A percentile compares a stretch with the other conserved stretches of the same genome.
phyloP scores from a whole-genome alignment of 176 grass and related monocot species.

The Melocanna baccifera region DNA sequence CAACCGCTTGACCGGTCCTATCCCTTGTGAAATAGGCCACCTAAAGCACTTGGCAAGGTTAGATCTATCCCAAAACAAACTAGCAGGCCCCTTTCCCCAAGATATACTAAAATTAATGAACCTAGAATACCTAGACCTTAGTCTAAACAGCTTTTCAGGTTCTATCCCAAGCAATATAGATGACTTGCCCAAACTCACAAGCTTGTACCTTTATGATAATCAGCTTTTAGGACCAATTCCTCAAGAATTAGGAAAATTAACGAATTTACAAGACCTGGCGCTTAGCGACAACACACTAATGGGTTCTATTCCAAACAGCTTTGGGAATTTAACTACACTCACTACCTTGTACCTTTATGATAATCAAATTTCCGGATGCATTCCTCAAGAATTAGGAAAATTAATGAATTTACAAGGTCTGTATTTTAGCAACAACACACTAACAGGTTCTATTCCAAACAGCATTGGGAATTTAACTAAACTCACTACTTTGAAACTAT shows the following conservation, averaged over 20 bases:
- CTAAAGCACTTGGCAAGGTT: too few species aligned
- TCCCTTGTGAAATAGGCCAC: too few species aligned
- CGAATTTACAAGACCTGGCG: fast-evolving
- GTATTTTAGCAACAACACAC: neutral
- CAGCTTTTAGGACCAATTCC: too few species aligned
- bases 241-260: too few species aligned
- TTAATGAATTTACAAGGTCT: neutral
- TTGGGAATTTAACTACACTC: neutral
- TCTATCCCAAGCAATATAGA: too few species aligned
- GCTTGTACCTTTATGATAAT: too few species aligned
- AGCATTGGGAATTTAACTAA: neutral
- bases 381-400: neutral
- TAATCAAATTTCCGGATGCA: neutral
- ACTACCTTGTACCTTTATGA: fast-evolving
- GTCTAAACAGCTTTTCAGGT: neutral
- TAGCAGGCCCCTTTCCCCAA: neutral
- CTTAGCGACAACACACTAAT: neutral
- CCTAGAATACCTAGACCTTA: neutral
- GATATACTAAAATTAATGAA: neutral
- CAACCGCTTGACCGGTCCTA: neutral
- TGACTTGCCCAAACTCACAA: too few species aligned
- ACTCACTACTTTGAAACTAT: neutral
- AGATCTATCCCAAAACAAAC: neutral
- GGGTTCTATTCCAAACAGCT: neutral
- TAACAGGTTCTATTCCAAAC: neutral